A percentile compares a stretch with the other conserved stretches of the same genome.
Conservation (phyloP, 1,139 yeast species). For the Eremothecium gossypii region DNA sequence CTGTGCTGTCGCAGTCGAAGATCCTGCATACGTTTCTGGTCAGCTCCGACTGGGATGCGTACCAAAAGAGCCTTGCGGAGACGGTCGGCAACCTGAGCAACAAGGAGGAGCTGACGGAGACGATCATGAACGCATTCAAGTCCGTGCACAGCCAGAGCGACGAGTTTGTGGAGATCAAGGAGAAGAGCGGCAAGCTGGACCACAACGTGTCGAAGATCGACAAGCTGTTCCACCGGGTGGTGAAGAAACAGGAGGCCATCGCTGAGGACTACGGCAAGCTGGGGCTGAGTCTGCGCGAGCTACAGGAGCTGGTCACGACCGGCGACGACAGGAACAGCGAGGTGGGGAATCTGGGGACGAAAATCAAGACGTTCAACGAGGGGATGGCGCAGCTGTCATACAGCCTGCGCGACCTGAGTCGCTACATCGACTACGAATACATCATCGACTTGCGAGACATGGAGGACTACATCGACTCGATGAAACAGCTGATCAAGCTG, state of each 20-base stretch:
- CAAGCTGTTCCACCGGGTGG: conserved; percentile 62
- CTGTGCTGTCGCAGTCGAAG: conserved; percentile 58
- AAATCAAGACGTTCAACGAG: conserved; percentile 44
- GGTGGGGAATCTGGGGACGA: conserved; percentile 36
- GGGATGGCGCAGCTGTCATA: conserved; percentile 43
- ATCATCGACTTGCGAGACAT: conserved; percentile 77
- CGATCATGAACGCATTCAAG: conserved; percentile 84
- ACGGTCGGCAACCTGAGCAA: conserved; percentile 20
- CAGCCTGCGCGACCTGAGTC: conserved; percentile 41
- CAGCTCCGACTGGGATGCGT: conserved; percentile 76
- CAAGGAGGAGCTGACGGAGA: conserved; percentile 53
- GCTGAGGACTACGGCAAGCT: conserved; percentile 66
- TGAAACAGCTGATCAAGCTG: conserved; percentile 66
- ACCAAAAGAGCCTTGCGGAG: conserved; percentile 47
- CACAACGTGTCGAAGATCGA: conserved; percentile 76
- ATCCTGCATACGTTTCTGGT: conserved; percentile 71
- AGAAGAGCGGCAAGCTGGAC: conserved; percentile 71
- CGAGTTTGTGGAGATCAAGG: conserved; percentile 77
- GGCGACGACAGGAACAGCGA: conserved; percentile 8
- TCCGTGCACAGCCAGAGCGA: conserved; percentile 66
- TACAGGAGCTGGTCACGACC: conserved; percentile 47
- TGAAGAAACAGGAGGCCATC: conserved; percentile 64
- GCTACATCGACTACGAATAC: conserved; percentile 70
- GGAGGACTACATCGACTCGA: conserved; percentile 71
- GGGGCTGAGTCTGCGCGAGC: conserved; percentile 56